A percentile compares a stretch with the other conserved stretches of the same genome.
These are phyloP conservation scores for Trametes villosa DNA, from an alignment of 768 basidiomycete genomes.

Conservation along the genomic window DNA sequence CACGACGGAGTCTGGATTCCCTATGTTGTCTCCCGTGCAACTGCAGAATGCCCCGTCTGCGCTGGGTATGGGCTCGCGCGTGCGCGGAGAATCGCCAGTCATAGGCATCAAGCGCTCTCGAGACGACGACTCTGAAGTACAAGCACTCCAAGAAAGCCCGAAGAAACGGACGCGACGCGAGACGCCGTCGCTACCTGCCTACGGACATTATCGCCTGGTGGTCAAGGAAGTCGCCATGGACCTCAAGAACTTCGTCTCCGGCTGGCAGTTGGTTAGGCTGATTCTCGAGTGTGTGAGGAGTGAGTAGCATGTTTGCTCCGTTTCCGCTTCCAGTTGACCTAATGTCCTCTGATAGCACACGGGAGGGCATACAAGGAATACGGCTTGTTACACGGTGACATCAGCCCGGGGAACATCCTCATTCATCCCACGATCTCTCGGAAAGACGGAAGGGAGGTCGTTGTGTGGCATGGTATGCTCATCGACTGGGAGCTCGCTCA, in stretches of 20 bases:
- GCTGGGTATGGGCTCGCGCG: too few species aligned
- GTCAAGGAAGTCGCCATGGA: conserved; percentile 4
- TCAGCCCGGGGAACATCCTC: conserved; percentile 10
- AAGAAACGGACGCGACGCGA: not conserved
- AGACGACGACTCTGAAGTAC: not conserved
- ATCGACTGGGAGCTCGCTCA: conserved; percentile 2
- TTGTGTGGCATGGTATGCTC: not conserved
- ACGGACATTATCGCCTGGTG: conserved; percentile 7
- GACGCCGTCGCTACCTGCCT: not conserved
- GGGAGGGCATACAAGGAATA: not conserved
- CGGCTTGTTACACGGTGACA: conserved; percentile 1
- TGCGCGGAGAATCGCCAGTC: not conserved
- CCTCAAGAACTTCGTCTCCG: not conserved
- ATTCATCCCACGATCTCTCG: not conserved
- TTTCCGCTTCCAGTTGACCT: too few species aligned
- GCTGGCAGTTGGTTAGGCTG: not conserved
- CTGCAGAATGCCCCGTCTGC: not conserved
- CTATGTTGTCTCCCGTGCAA: not conserved
- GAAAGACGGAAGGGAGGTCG: not conserved
- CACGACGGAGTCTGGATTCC: not conserved
- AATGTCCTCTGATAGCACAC: too few species aligned
- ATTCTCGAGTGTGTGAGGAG: not conserved
- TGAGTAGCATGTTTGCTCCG: not conserved
- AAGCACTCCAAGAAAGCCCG: not conserved
- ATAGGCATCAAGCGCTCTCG: not conserved